phyloP scores from a whole-genome alignment of 208 protist species.

The Trypanosoma mega region DNA sequence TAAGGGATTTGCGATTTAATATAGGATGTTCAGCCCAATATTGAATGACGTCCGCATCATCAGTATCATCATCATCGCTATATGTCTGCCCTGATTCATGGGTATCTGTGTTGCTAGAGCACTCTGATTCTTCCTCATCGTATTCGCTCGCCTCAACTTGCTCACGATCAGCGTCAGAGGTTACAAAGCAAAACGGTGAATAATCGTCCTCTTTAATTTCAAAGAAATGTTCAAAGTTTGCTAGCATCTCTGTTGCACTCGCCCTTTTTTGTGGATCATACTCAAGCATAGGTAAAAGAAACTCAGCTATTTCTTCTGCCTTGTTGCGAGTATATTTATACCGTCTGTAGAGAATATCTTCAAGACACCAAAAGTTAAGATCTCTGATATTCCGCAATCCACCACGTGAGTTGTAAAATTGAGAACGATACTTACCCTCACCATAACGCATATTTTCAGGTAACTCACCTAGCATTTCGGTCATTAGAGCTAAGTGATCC shows the following conservation, averaged over 20 bases:
- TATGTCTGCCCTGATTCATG: constrained; percentile 6
- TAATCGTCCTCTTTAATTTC: constrained; percentile 86
- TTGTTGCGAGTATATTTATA: constrained; percentile 91
- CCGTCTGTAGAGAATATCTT: constrained; percentile 91
- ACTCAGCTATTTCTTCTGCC: constrained; percentile 90
- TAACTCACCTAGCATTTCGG: constrained; percentile 91
- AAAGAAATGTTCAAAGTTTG: constrained; percentile 81
- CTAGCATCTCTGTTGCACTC: constrained; percentile 84
- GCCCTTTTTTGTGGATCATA: constrained; percentile 81
- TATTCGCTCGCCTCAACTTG: constrained; percentile 14
- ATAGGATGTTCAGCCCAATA: constrained; percentile 78
- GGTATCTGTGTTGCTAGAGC: constrained; percentile 27
- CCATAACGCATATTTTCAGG: constrained; percentile 86
- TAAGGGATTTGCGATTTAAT: constrained; percentile 55
- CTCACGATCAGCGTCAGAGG: constrained; percentile 30
- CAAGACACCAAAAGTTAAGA: constrained; percentile 72
- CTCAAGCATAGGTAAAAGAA: constrained; percentile 95
- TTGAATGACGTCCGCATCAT: constrained; percentile 11
- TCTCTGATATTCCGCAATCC: constrained; percentile 80
- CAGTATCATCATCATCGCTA: constrained; percentile 26
- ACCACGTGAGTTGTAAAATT: constrained; percentile 89
- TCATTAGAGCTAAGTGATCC: constrained; percentile 94
- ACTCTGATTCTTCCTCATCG: constrained; percentile 12
- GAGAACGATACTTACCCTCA: constrained; percentile 58
- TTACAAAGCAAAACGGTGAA: constrained; percentile 69